Conservation (phyloP, 345 rosid species). For the Bruguiera sexangula region DNA sequence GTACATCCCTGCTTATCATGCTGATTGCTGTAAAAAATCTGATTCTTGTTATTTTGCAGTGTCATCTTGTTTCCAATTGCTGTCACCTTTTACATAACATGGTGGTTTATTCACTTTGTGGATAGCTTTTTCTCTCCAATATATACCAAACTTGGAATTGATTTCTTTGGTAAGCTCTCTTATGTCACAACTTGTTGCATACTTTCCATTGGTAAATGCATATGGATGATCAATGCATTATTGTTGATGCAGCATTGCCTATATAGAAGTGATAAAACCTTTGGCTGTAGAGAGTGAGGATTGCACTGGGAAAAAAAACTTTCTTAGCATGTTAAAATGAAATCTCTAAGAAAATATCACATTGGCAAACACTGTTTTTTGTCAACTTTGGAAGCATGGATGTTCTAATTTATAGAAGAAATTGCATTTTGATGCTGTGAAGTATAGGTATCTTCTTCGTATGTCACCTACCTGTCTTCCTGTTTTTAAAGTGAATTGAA, state of each 20-base stretch:
- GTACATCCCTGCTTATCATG: background rate
- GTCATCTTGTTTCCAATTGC: constrained; percentile 94
- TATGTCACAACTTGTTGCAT: background rate
- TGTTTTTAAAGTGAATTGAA: too few relatives aligned
- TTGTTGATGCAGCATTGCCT: background rate
- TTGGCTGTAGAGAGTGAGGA: too few relatives aligned
- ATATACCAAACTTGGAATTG: constrained; percentile 84
- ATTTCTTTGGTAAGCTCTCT: constrained; percentile 69
- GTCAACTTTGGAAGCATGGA: too few relatives aligned
- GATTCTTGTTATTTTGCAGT: constrained; percentile 48
- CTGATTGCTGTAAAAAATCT: constrained; percentile 18
- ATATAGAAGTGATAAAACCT: too few relatives aligned
- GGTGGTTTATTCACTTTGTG: constrained; percentile 99
- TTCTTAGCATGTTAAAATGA: too few relatives aligned
- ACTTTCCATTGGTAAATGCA: background rate
- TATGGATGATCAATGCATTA: background rate
- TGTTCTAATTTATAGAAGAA: too few relatives aligned
- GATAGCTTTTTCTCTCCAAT: constrained; percentile 98
- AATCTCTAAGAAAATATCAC: too few relatives aligned
- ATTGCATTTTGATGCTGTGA: too few relatives aligned
- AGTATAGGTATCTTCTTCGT: too few relatives aligned
- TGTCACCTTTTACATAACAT: constrained; percentile 86
- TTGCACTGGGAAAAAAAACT: too few relatives aligned
- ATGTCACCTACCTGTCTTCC: too few relatives aligned
- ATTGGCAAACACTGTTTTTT: too few relatives aligned